Evolutionary conservation across 148 eudicot species (phyloP), one percentile per base, ranked within the genome.

Genomic region (Arbutus unedo): DNA sequence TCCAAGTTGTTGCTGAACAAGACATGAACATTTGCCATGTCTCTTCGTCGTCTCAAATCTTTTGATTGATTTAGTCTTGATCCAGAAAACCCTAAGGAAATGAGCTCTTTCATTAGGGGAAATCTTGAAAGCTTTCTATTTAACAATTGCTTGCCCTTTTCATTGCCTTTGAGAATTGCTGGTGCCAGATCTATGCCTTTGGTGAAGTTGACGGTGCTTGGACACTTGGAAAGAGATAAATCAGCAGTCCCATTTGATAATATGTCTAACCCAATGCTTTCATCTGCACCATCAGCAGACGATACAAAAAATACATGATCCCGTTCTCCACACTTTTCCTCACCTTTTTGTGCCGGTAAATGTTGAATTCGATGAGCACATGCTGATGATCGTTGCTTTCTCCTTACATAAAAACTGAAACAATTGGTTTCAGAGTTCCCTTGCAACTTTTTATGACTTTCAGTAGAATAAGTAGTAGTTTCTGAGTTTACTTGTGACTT

Each of bases 1-100:
- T 87, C 89, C 84, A 93, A 82, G 89, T 83, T 88, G 83, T 93
- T 87, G 89, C 97, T 93, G 87, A 93, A 85, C 83, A 93, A 82
- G 21, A 93, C 89, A 57, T 85, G 83, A 71, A 87, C 84, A 57
- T 80, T 85, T 19, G 87, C 85, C 89, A 85, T 87, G 14, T 83
- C 86, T 82, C 87, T 91, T 79, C 89, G 78, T 68, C 85, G 84
- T 82, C 97, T 90, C 79, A 82, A 78, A 79, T 83, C 84, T 85
- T 85, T 88, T 68, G 90, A 79, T 54, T 67, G 76, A 38, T 88
- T 85, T 49, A 89, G 91, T n/a, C 84, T 81, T 60, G 90, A 84
- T n/a, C 86, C 89, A 48, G 66, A 55, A 74, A 88, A 84, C 23
- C 93, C 92, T 78, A 91, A 88, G 85, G 88, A 82, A 23, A 43